Percentiles rank a stretch among this genome's conserved stretches.
Evolutionary conservation across 164 flowering plant genomes (phyloP).

Genomic region (Chloranthus sessilifolius): DNA sequence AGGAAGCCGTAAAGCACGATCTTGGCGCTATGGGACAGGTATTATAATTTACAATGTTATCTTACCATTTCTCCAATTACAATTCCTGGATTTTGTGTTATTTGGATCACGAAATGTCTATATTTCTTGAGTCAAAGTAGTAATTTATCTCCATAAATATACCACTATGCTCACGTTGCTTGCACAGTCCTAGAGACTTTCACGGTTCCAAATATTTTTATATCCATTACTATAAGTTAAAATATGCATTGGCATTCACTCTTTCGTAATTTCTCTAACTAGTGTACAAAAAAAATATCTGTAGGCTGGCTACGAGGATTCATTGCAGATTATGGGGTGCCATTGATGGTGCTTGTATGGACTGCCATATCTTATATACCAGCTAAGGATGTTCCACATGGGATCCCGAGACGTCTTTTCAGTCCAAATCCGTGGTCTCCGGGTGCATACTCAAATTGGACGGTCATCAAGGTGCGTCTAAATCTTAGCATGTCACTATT

Average conservation of each 20-base stretch:
- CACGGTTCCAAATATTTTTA: too few relatives aligned
- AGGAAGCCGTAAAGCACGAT: slow-evolving; percentile 90
- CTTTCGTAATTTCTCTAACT: too few relatives aligned
- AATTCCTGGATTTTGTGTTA: not conserved
- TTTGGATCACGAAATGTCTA: not conserved
- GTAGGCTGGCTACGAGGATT: slow-evolving; percentile 80
- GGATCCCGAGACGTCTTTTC: slow-evolving; percentile 87
- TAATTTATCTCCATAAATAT: too few relatives aligned
- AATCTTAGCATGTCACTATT: not conserved
- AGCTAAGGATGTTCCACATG: slow-evolving; percentile 65
- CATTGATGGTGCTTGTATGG: slow-evolving; percentile 94
- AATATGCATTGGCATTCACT: too few relatives aligned
- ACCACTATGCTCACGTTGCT: too few relatives aligned
- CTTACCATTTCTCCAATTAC: too few relatives aligned
- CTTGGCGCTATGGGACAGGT: slow-evolving; percentile 98
- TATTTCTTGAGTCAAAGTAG: too few relatives aligned
- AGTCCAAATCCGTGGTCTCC: slow-evolving; percentile 98
- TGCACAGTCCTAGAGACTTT: too few relatives aligned
- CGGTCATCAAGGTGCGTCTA: slow-evolving; percentile 88
- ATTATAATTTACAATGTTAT: slow-evolving; percentile 4
- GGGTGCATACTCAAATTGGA: slow-evolving; percentile 95
- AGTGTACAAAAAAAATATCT: too few relatives aligned
- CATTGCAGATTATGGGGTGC: slow-evolving; percentile 96
- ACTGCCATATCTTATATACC: slow-evolving; percentile 83
- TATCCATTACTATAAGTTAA: too few relatives aligned